Conservation (phyloP, 2,329 filamentous ascomycete genomes). For the Monilinia laxa region DNA sequence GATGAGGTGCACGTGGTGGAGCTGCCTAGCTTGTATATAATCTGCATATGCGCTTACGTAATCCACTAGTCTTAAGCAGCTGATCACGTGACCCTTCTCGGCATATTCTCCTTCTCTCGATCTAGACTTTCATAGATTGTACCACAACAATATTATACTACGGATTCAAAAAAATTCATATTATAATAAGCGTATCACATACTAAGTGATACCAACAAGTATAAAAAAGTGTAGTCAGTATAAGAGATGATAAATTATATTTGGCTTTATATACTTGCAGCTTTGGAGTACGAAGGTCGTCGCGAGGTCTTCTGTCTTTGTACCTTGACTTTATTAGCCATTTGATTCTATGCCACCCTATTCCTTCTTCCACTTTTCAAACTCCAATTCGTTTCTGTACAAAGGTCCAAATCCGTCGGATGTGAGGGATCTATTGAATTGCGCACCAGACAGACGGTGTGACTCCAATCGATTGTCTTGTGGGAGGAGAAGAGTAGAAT, state of each 20-base stretch:
- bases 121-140: too few species aligned
- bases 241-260: neutral
- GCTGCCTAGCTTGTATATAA: constrained; percentile 4
- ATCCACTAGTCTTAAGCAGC: too few species aligned
- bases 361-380: neutral
- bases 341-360: neutral
- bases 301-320: neutral
- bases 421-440: too few species aligned
- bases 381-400: neutral
- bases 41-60: too few species aligned
- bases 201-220: too few species aligned
- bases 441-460: too few species aligned
- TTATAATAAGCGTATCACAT: too few species aligned
- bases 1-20: neutral
- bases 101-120: too few species aligned
- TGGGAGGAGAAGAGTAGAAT: neutral
- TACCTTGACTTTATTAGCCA: neutral
- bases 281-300: neutral
- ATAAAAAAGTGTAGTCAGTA: too few species aligned
- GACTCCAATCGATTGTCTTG: neutral
- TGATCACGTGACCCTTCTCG: too few species aligned
- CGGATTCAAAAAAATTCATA: too few species aligned
- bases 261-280: neutral
- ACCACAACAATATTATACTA: too few species aligned
- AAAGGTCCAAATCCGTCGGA: neutral